phyloP scores from a whole-genome alignment of 208 protist species.

The Naegleria lovaniensis region DNA sequence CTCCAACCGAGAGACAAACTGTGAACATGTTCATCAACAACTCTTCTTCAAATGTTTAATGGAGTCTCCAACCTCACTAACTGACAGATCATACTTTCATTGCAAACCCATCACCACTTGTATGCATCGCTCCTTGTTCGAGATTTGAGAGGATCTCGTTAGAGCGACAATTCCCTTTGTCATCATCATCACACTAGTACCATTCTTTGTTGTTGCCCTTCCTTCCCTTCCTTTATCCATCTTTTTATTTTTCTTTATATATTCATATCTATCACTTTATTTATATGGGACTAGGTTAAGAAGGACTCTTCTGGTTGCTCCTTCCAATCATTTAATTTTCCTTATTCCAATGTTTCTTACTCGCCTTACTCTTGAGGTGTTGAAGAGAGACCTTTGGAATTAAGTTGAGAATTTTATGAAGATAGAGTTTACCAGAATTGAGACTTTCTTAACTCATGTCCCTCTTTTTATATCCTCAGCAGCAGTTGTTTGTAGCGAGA shows the following conservation, averaged over 20 bases:
- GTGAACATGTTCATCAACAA: not conserved
- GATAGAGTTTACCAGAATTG: not conserved
- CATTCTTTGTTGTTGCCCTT: not conserved
- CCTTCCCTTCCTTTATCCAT: not conserved
- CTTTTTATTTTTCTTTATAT: not conserved
- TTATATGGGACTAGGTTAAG: not conserved
- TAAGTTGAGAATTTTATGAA: not conserved
- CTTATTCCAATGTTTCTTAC: not conserved
- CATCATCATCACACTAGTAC: not conserved
- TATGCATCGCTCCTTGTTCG: not conserved
- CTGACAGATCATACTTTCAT: not conserved
- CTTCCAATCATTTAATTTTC: not conserved
- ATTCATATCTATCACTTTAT: not conserved
- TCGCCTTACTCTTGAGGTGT: not conserved
- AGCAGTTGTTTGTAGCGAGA: not conserved
- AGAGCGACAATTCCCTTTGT: not conserved
- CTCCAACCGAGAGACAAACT: slow-evolving; percentile 5
- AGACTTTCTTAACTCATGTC: not conserved
- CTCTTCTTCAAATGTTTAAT: not conserved
- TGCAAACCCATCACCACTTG: not conserved
- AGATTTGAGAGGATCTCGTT: not conserved
- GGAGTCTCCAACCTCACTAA: not conserved
- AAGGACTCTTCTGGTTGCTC: not conserved
- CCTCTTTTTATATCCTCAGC: not conserved
- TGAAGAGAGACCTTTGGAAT: not conserved